Base-by-base conservation (phyloP, 768 basidiomycete genomes). In the Aureoboletus auriporus region DNA sequence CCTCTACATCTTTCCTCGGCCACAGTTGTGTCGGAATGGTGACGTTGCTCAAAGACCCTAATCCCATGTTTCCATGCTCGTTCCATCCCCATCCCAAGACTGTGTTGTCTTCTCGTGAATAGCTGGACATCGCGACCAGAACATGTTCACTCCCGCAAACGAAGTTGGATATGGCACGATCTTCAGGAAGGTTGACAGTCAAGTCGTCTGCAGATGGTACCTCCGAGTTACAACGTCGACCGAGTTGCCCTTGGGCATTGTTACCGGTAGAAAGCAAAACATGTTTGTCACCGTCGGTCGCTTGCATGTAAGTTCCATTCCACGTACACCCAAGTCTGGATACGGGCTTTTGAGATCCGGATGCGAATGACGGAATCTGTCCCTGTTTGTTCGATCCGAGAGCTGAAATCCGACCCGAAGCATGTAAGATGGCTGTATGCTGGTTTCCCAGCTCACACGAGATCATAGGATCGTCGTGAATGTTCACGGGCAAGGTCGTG, bases 31-130 rank as follows among this genome's bases (percentile, higher is more conserved):
- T 62, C 13, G 86, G 84, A 13, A 60, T 26, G 7, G 58, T 51
- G 8, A 78, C 66, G 56, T 93, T 84, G 4, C 73, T 68, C 5
- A 78, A 79, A 31, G 75, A 71, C 0, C 83, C 85, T 20, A 80
- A 60, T 0, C 89, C 93, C 26, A 97, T 72, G 65, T 96, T 98
- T 7, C 95, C 95, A 62, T 97, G 95, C 65, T 98, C 95, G 65
- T 97, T 98, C 94, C 95, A 98, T 0, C 95, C 95, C 90, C 94
- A 96, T 0, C 82, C 89, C 80, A 82, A 89, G 0, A 93, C 76
- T 8, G 50, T 39, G 20, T 44, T 27, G 5, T 36, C 30, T 53
- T 79, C 76, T 1, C 57, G 53, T 11, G 37, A 29, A 23, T 47
- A 38, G n/a, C 37, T 44, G 5, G 53, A 43, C 43, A 51, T 47